Percentiles rank a stretch among this genome's conserved stretches.
These are phyloP conservation scores for Candida ortonii DNA, from an alignment of 805 yeast genomes.

Conservation along the genomic window DNA sequence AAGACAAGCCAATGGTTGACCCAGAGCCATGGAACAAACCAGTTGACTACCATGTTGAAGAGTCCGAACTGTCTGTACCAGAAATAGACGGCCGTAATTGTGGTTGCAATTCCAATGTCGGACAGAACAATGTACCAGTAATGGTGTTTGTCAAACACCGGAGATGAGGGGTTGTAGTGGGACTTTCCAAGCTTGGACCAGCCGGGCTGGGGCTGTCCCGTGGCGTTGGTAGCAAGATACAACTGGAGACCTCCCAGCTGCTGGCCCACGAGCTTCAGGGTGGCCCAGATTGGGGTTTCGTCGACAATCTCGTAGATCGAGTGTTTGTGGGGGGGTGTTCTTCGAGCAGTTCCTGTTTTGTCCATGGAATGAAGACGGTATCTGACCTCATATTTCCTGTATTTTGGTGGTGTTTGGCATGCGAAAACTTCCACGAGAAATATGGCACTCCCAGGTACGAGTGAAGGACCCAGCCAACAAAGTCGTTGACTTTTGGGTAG, in stretches of 20 bases:
- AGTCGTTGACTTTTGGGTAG: slow-evolving; percentile 49
- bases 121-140: slow-evolving; percentile 54
- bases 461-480: slow-evolving; percentile 60
- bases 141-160: slow-evolving; percentile 52
- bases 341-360: slow-evolving; percentile 44
- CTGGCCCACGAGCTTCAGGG: slow-evolving; percentile 45
- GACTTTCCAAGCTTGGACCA: slow-evolving; percentile 41
- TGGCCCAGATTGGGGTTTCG: slow-evolving; percentile 52
- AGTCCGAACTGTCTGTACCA: slow-evolving; percentile 49
- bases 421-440: slow-evolving; percentile 61
- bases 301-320: slow-evolving; percentile 45
- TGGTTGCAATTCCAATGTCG: slow-evolving; percentile 52
- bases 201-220: slow-evolving; percentile 52
- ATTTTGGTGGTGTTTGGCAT: slow-evolving; percentile 61
- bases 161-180: slow-evolving; percentile 55
- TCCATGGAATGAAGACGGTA: slow-evolving; percentile 57
- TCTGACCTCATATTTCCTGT: slow-evolving; percentile 60
- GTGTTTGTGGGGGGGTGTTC: slow-evolving; percentile 31
- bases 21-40: slow-evolving; percentile 58
- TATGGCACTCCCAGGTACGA: slow-evolving; percentile 57
- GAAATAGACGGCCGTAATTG: slow-evolving; percentile 45
- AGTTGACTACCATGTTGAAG: slow-evolving; percentile 50
- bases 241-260: slow-evolving; percentile 55
- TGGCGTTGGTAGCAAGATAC: slow-evolving; percentile 50
- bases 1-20: slow-evolving; percentile 67